Evolutionary conservation across 768 basidiomycete species (phyloP), one percentile per base, ranked within the genome.

Genomic region (Tylopilus plumbeoviolaceoides): DNA sequence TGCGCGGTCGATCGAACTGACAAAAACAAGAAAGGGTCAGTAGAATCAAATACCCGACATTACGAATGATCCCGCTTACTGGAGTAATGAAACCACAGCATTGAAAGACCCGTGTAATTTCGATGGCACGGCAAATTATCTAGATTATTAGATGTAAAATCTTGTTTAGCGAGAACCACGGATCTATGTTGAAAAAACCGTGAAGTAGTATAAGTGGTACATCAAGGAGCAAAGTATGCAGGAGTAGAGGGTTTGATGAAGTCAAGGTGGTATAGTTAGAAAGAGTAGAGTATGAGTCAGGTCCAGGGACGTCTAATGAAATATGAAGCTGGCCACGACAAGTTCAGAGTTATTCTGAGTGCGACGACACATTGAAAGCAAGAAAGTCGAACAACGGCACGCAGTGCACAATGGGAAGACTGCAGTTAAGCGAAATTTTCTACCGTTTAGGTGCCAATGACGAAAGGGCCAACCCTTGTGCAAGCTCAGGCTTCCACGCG

Each of bases 401-500:
- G 44, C 27, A 45, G 35, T 48, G 52, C 50, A 51, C 53, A 48
- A 48, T 18, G 8, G 30, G 20, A 39, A 18, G 28, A 30, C 14
- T 49, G 54, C 35, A 25, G 46, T 48, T 40, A 36, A n/a, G 50
- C 48, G 21, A 48, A 53, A 47, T 28, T 30, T n/a, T 65, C 60
- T 71, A 82, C 68, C 82, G 78, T 57, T 68, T 63, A 33, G 33
- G 33, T 36, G 87, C 87, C 54, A 91, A 70, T 11, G 89, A 83
- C 28, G 84, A 91, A 28, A 86, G 75, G 61, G 77, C 76, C 48
- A 92, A 76, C 47, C 84, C 90, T 67, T 89, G 85, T 8, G 83
- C 81, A 41, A 93, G 78, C 73, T 93, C 91, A n/a, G 79, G 72
- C 67, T 93, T 93, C 91, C 91, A 93, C 55, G 83, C 78, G 38